phyloP scores from a whole-genome alignment of 2,329 filamentous ascomycete genomes.

The Fusarium gaditjirri region DNA sequence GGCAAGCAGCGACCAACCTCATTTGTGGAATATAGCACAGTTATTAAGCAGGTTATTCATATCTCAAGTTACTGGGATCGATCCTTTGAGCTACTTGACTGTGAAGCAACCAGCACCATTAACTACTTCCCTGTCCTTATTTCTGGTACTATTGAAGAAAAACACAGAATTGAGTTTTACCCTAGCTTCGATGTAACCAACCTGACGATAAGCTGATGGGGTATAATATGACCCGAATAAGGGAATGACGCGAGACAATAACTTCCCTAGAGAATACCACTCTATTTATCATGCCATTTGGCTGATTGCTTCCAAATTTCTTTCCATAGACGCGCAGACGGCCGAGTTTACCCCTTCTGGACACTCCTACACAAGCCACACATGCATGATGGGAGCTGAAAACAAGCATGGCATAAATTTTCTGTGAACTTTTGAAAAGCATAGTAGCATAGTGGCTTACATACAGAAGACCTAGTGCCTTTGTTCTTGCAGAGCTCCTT shows the following conservation, averaged over 20 bases:
- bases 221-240: background rate
- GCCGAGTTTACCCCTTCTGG: constrained; percentile 31
- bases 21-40: background rate
- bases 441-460: background rate
- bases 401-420: background rate
- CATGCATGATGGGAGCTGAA: constrained; percentile 13
- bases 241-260: background rate
- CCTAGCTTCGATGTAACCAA: constrained; percentile 6
- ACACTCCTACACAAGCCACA: constrained; percentile 26
- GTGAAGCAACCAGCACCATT: background rate
- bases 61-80: background rate
- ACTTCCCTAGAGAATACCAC: background rate
- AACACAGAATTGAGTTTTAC: background rate
- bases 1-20: background rate
- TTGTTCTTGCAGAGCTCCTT: background rate
- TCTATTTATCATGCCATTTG: background rate
- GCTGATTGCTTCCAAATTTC: background rate
- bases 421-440: background rate
- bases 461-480: background rate
- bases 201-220: background rate
- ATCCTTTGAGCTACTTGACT: background rate
- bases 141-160: background rate
- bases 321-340: constrained; percentile 8
- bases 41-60: background rate
- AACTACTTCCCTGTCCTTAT: background rate